phyloP scores from a whole-genome alignment of 177 flowering plant genomes.

The Telopea speciosissima region DNA sequence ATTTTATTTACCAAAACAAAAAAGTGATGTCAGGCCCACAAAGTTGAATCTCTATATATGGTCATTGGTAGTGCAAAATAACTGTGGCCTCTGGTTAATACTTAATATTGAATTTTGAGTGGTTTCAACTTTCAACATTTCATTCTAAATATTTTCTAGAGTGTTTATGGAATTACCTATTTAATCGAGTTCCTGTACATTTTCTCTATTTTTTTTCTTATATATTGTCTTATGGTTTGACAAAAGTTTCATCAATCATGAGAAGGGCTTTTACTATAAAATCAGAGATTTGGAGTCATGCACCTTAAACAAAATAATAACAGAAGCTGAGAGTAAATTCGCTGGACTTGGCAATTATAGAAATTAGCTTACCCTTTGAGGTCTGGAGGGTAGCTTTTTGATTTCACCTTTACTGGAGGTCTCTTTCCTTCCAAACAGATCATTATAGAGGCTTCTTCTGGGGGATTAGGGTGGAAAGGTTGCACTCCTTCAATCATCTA shows the following conservation, averaged over 20 bases:
- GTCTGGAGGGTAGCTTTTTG: conserved; percentile 56
- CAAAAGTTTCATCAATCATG: no score
- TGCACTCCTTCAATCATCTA: conserved; percentile 69
- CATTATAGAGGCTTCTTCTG: conserved; percentile 46
- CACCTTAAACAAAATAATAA: no score
- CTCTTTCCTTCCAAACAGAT: conserved; percentile 54
- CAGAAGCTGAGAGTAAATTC: neutral
- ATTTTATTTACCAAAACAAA: no score
- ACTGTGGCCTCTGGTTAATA: neutral
- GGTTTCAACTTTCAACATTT: neutral
- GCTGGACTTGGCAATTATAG: neutral
- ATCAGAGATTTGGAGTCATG: no score
- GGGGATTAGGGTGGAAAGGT: conserved; percentile 57
- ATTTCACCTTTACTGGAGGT: conserved; percentile 49
- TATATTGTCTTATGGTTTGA: no score
- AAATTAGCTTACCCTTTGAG: conserved; percentile 51
- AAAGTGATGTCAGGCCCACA: neutral
- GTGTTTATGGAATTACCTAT: no score
- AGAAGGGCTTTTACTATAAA: no score
- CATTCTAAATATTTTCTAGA: neutral
- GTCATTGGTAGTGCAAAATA: neutral
- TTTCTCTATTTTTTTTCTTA: no score
- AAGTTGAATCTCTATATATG: no score
- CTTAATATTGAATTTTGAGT: neutral
- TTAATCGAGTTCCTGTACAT: no score